Base-by-base conservation (phyloP, 2,329 filamentous ascomycete genomes). In the Endoconidiophora polonica region DNA sequence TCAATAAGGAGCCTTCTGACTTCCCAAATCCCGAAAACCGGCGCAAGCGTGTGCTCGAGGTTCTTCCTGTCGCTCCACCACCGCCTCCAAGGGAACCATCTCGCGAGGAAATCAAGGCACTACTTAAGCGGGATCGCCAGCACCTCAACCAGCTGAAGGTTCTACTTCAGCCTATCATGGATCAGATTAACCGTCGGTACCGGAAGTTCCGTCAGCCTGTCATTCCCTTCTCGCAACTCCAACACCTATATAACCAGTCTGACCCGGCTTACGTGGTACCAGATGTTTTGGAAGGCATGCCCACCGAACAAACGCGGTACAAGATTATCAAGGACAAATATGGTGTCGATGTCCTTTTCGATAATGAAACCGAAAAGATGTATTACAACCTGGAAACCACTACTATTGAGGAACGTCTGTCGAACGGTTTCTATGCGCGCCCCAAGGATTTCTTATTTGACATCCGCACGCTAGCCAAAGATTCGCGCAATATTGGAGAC, bases 321-420 rank as follows among this genome's bases (percentile, higher is more conserved):
- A 84, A 88, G 59, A 79, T 87, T 53, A 77, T 77, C 38, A 79
- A 77, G 57, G 90, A 98, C 61, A 79, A 80, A 55, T 76, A 91
- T 55, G 88, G 83, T 6, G 77, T 83, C 9, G 72, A 77, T 39
- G 87, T 88, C 14, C 68, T 98, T 42, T 71, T 78, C 38, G 84
- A 96, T 56, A 79, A 77, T 4, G 73, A 74, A 2, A 85, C 79
- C 1, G 79, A 79, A 52, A 94, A 91, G 62, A 91, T 88, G 63
- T 96, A 81, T 63, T 96, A 95, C 69, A 98, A 98, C 57, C 70
- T 98, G 43, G 88, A 96, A 60, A 84, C 90, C 9, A 82, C 82
- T 3, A 90, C 83, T 1, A 95, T 98, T 48, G 91, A 98, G 66
- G 87, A 94, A 62, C 81, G 91, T n/a, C 70, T 98, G 33, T 93